Base-by-base conservation (phyloP, 495 filamentous ascomycete genomes). In the Neurospora sp. region DNA sequence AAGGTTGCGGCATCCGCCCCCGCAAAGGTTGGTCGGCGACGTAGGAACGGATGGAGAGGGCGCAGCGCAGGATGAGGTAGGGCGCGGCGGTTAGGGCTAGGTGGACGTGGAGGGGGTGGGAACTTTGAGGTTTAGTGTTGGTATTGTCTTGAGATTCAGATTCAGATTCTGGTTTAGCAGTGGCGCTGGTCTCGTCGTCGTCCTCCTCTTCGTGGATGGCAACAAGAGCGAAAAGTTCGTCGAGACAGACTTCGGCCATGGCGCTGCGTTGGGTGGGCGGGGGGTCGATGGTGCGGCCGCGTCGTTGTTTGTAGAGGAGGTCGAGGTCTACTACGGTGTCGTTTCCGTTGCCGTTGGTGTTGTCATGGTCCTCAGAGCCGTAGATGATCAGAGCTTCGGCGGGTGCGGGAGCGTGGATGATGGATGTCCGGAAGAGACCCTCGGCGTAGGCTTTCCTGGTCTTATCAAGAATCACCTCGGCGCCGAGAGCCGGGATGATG, bases 1-100 rank as follows among this genome's bases (percentile, higher is more conserved):
- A 86, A 5, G 96, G 96, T 80, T 96, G 93, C 39, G 96, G 96
- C 91, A 96, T 94, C n/a, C 90, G 85, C 0, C 96, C 96, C 18
- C 96, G 86, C 12, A 99, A 84, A 18, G 96, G 96, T 77, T 98
- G 96, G 81, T 99, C 96, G 6, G 94, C 92, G 66, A 95, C 91
- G 77, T 97, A 98, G 4, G 90, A 85, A 70, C 93, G 89, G 39
- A 99, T 80, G 1, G 93, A 89, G 9, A 97, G 84, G 2, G 92
- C 93, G 35, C 89, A 89, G 6, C 96, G 90, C 5, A 97, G 85
- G 69, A 98, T 92, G 0, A 98, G 84, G 75, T 93, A 96, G 0
- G 94, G 94, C 4, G 93, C 91, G 3, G 92, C 89, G 1, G 91
- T 91, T 76, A 90, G 87, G 1, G 95, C 92, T 31, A 99, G 88